These are phyloP conservation scores for Larix kaempferi DNA, from an alignment of 75 land plant genomes.

Conservation along the genomic window DNA sequence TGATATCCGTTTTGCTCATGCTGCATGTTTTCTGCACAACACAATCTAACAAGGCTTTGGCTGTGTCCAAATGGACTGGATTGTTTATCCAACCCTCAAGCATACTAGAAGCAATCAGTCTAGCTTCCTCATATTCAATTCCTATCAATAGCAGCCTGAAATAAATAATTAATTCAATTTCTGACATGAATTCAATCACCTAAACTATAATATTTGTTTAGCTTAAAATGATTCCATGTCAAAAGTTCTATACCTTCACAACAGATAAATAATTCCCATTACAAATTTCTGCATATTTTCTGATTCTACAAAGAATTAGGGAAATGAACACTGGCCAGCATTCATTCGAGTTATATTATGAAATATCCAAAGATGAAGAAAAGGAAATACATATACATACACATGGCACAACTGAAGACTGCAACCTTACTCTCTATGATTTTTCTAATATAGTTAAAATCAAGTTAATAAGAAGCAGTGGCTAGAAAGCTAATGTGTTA, in stretches of 20 bases:
- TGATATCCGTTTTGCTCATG: slow-evolving; percentile 28
- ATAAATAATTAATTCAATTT: neutral
- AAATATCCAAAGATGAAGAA: neutral
- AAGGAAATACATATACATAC: neutral
- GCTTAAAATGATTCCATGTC: neutral
- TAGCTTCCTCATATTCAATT: slow-evolving; percentile 35
- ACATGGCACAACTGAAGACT: no score
- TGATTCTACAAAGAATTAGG: neutral
- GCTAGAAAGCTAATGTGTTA: no score
- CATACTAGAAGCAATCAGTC: slow-evolving; percentile 38
- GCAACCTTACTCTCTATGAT: no score
- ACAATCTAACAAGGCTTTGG: slow-evolving; percentile 28
- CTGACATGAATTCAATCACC: neutral
- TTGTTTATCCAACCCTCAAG: slow-evolving; percentile 40
- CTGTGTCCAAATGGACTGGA: slow-evolving; percentile 28
- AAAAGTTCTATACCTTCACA: neutral
- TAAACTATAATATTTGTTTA: neutral
- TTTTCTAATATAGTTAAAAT: no score
- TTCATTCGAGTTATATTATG: neutral
- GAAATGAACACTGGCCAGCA: neutral
- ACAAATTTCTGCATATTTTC: neutral
- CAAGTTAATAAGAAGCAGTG: no score
- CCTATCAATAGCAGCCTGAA: slow-evolving; percentile 32
- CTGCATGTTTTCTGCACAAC: slow-evolving; percentile 34
- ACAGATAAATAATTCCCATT: neutral